Conservation (phyloP, 2,329 filamentous ascomycete genomes). For the Trichoderma gracile region DNA sequence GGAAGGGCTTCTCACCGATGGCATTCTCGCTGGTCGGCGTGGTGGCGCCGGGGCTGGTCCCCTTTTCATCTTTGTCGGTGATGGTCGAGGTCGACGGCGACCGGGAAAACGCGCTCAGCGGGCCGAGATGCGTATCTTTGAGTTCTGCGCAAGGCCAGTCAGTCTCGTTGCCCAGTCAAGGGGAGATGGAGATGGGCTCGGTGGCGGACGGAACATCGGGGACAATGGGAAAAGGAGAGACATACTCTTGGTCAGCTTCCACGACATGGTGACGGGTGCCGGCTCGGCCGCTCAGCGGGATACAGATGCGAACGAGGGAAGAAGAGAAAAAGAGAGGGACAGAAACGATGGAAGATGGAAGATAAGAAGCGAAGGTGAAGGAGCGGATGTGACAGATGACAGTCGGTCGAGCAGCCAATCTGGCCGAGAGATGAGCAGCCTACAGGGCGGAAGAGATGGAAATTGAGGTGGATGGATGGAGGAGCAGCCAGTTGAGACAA, state of each 20-base stretch:
- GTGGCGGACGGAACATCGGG: neutral
- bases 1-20: conserved; percentile 61
- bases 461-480: conserved; percentile 3
- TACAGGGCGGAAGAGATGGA: neutral
- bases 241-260: conserved; percentile 60
- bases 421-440: conserved; percentile 16
- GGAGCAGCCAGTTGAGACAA: conserved; percentile 22
- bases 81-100: conserved; percentile 92
- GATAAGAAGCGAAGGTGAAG: conserved; percentile 4
- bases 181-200: neutral
- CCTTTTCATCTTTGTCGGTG: conserved; percentile 65
- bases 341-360: conserved; percentile 19
- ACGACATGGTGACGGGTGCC: conserved; percentile 50
- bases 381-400: conserved; percentile 13
- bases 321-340: neutral
- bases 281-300: conserved; percentile 13
- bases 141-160: conserved; percentile 55
- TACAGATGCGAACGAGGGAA: neutral
- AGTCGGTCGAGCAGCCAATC: conserved; percentile 5
- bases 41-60: conserved; percentile 53
- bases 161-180: conserved; percentile 26
- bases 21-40: conserved; percentile 67
- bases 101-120: conserved; percentile 85
- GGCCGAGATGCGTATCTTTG: conserved; percentile 95
- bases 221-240: conserved; percentile 13